Conservation (phyloP, 768 basidiomycete species). For the Lactarius akahatsu region DNA sequence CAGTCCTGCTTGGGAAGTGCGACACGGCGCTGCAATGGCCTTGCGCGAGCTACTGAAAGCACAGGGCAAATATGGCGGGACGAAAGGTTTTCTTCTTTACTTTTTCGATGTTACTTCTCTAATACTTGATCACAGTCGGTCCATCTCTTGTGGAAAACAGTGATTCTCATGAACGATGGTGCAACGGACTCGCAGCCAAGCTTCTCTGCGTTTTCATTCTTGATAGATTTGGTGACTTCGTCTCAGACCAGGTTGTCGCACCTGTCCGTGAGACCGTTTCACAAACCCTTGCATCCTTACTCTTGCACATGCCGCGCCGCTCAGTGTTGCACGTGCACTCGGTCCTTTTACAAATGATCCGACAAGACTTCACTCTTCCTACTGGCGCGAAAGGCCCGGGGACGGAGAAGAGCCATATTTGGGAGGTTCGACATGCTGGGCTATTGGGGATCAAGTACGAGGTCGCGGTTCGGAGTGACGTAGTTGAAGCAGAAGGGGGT, state of each 20-base stretch:
- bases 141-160: conserved; percentile 57
- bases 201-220: conserved; percentile 88
- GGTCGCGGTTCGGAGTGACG: conserved; percentile 87
- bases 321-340: conserved; percentile 79
- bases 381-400: conserved; percentile 32
- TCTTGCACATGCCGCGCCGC: conserved; percentile 83
- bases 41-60: conserved; percentile 82
- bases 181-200: conserved; percentile 81
- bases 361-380: conserved; percentile 69
- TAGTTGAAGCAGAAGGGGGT: conserved; percentile 50
- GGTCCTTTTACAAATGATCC: conserved; percentile 89
- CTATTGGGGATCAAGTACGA: conserved; percentile 96
- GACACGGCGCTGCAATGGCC: conserved; percentile 93
- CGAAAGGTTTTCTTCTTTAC: conserved; percentile 52
- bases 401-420: conserved; percentile 62
- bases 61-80: conserved; percentile 81
- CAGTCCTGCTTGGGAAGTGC: conserved; percentile 86
- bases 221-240: conserved; percentile 98
- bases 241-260: conserved; percentile 95
- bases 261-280: conserved; percentile 96
- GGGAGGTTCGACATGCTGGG: conserved; percentile 99
- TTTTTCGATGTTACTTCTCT: conserved; percentile 6
- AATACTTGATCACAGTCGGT: conserved; percentile 43
- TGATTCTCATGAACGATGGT: conserved; percentile 78
- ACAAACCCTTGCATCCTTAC: conserved; percentile 86